These are phyloP conservation scores for Halophytophthora polymorphica DNA, from an alignment of 352 stramenopile genomes.

Conservation along the genomic window DNA sequence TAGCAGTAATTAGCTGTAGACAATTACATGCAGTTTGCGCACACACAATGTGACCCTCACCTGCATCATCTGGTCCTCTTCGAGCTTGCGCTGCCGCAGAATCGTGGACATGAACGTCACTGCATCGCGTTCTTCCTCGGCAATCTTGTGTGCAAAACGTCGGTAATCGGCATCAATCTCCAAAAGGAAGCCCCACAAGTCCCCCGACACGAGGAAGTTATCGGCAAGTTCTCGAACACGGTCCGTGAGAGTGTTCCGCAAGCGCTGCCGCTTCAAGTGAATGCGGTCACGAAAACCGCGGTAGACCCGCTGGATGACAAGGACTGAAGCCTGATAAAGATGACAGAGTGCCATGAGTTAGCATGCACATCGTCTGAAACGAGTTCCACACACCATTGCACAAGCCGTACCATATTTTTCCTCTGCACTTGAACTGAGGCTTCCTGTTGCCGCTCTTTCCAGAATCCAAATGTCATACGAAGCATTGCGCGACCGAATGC, in stretches of 20 bases:
- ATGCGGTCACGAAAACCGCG: slow-evolving; percentile 46
- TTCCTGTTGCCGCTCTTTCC: slow-evolving; percentile 24
- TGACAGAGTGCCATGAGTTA: neutral
- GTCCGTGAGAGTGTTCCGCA: slow-evolving; percentile 32
- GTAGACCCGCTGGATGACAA: slow-evolving; percentile 52
- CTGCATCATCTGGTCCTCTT: slow-evolving; percentile 64
- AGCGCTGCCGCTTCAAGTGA: slow-evolving; percentile 37
- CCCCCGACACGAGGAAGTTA: slow-evolving; percentile 40
- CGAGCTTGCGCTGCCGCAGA: slow-evolving; percentile 36
- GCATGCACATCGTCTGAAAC: slow-evolving; percentile 1
- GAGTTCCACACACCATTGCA: neutral
- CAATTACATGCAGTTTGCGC: neutral
- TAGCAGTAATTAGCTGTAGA: neutral
- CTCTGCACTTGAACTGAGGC: slow-evolving; percentile 20
- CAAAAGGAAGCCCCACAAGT: slow-evolving; percentile 63
- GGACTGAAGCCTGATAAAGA: slow-evolving; percentile 13
- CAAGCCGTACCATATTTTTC: slow-evolving; percentile 10
- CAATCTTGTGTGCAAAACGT: slow-evolving; percentile 40
- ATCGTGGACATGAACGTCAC: slow-evolving; percentile 51
- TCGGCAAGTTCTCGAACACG: slow-evolving; percentile 45
- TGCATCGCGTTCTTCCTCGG: slow-evolving; percentile 39
- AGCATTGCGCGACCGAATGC: slow-evolving; percentile 16
- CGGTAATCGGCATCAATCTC: slow-evolving; percentile 60
- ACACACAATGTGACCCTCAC: slow-evolving; percentile 6
- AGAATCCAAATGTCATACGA: slow-evolving; percentile 22